phyloP scores from a whole-genome alignment of 2,329 filamentous ascomycete species.

The Phialocephala sp. region DNA sequence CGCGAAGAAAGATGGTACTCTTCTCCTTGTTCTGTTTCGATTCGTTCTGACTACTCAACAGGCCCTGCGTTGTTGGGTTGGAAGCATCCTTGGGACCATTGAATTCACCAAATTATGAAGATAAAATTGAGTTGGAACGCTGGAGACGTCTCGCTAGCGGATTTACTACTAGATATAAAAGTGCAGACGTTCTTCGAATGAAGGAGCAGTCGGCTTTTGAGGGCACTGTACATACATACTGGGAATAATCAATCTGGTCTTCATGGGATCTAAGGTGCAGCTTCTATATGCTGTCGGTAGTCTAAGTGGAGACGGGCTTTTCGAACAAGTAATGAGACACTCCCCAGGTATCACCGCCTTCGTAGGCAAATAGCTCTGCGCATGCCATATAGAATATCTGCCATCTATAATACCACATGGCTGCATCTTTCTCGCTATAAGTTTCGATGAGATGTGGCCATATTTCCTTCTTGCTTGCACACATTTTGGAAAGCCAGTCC shows the following conservation, averaged over 20 bases:
- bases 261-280: not conserved
- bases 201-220: not conserved
- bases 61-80: conserved; percentile 82
- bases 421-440: conserved; percentile 64
- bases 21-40: not conserved
- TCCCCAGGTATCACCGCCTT: conserved; percentile 71
- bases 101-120: conserved; percentile 42
- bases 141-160: not conserved
- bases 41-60: conserved; percentile 42
- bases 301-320: conserved; percentile 49
- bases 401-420: conserved; percentile 72
- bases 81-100: conserved; percentile 98
- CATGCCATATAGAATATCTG: conserved; percentile 76
- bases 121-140: not conserved
- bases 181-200: not conserved
- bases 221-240: conserved; percentile 9
- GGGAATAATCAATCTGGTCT: conserved; percentile 14
- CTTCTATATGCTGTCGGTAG: conserved; percentile 6
- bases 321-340: conserved; percentile 71
- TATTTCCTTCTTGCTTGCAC: conserved; percentile 60
- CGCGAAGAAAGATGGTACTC: conserved; percentile 86
- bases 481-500: conserved; percentile 69
- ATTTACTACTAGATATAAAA: not conserved
- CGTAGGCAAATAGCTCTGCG: conserved; percentile 70
- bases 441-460: conserved; percentile 70